A percentile compares a stretch with the other conserved stretches of the same genome.
Conservation (phyloP, 805 yeast species). For the Ogataea paradorogensis region DNA sequence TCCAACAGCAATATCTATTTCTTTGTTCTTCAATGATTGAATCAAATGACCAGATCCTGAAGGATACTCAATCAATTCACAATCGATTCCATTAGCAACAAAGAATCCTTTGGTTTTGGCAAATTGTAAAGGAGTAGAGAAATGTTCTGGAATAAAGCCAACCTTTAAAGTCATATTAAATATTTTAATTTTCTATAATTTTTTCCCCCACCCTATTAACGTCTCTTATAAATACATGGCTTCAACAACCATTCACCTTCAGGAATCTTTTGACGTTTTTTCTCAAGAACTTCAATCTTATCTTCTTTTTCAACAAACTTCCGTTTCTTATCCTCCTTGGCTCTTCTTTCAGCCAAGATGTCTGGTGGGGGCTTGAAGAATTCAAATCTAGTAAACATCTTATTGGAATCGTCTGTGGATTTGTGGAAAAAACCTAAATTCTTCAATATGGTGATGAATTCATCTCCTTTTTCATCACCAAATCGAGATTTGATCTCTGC, state of each 20-base stretch:
- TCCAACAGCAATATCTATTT: conserved; percentile 81
- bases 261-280: conserved; percentile 50
- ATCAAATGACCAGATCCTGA: conserved; percentile 90
- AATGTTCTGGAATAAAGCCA: conserved; percentile 91
- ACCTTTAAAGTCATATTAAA: conserved; percentile 41
- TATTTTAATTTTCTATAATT: neutral
- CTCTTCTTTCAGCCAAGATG: conserved; percentile 58
- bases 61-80: conserved; percentile 66
- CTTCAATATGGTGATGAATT: conserved; percentile 77
- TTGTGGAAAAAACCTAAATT: conserved; percentile 83
- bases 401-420: conserved; percentile 79
- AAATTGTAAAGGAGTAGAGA: conserved; percentile 79
- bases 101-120: conserved; percentile 62
- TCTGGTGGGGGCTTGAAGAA: conserved; percentile 83
- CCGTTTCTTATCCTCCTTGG: conserved; percentile 57
- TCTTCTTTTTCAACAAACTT: conserved; percentile 70
- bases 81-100: conserved; percentile 44
- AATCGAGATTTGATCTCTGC: conserved; percentile 96
- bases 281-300: conserved; percentile 54
- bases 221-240: conserved; percentile 93
- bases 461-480: conserved; percentile 69
- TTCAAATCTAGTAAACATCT: conserved; percentile 94
- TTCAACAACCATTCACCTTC: conserved; percentile 90
- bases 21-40: conserved; percentile 58
- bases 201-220: conserved; percentile 39